Percentiles rank a stretch among this genome's conserved stretches.
These are phyloP conservation scores for Astrocystis sublimbata DNA, from an alignment of 495 filamentous ascomycete species.

Conservation along the genomic window DNA sequence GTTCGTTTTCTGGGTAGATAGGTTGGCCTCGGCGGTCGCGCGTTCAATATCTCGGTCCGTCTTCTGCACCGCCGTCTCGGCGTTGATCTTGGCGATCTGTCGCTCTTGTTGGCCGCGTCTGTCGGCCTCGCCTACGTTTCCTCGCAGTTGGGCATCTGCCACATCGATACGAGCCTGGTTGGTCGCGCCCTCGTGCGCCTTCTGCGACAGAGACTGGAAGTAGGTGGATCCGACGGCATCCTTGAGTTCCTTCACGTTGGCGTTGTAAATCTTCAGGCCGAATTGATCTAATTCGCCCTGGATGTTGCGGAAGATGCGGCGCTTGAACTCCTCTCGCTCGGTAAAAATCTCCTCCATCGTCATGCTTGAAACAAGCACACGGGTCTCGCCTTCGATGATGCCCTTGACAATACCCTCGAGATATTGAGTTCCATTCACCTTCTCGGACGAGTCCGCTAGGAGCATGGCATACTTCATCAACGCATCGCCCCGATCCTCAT, in stretches of 20 bases:
- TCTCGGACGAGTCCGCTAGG: constrained; percentile 56
- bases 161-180: constrained; percentile 80
- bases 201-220: constrained; percentile 74
- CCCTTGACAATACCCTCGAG: constrained; percentile 85
- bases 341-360: constrained; percentile 88
- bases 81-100: constrained; percentile 79
- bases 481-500: constrained; percentile 52
- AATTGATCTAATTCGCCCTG: constrained; percentile 74
- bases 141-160: constrained; percentile 73
- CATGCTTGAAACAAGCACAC: constrained; percentile 75
- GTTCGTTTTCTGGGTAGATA: constrained; percentile 67
- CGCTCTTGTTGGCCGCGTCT: constrained; percentile 75
- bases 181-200: constrained; percentile 79
- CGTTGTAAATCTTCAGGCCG: constrained; percentile 71
- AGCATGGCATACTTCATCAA: constrained; percentile 78
- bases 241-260: constrained; percentile 81
- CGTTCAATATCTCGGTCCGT: constrained; percentile 81
- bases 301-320: constrained; percentile 73
- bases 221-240: constrained; percentile 76
- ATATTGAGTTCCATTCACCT: constrained; percentile 54
- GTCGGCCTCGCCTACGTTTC: constrained; percentile 78
- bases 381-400: constrained; percentile 84
- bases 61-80: constrained; percentile 77
- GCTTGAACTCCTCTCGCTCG: constrained; percentile 77
- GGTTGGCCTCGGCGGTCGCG: constrained; percentile 70